Percentiles rank a stretch among this genome's conserved stretches.
Conservation (phyloP, 2,329 filamentous ascomycete species). For the Dactylonectria macrodidyma region DNA sequence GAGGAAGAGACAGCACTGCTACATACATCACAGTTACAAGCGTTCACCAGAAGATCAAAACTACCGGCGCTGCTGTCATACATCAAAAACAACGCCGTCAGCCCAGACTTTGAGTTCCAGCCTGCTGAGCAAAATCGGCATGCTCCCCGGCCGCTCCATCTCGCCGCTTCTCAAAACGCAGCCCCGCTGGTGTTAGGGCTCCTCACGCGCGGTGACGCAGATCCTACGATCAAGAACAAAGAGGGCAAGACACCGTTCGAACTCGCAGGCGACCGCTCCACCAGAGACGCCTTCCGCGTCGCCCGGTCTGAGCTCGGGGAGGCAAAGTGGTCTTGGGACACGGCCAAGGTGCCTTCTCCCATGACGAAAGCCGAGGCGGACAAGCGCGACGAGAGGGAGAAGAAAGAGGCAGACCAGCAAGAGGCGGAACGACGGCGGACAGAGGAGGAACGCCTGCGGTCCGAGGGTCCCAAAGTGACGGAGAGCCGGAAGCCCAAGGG, state of each 20-base stretch:
- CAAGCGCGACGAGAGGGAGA: conserved; percentile 78
- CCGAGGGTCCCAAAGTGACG: conserved; percentile 73
- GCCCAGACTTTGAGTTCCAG: conserved; percentile 81
- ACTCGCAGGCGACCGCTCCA: conserved; percentile 86
- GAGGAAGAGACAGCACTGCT: conserved; percentile 87
- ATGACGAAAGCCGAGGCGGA: conserved; percentile 82
- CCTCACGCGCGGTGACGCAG: conserved; percentile 79
- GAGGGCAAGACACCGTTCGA: conserved; percentile 92
- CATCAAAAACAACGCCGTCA: conserved; percentile 80
- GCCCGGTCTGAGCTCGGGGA: conserved; percentile 88
- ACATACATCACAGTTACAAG: conserved; percentile 91
- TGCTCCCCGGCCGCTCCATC: conserved; percentile 85
- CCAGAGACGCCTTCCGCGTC: conserved; percentile 92
- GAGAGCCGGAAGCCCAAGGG: conserved; percentile 65
- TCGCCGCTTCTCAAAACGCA: conserved; percentile 86
- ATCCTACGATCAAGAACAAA: conserved; percentile 78
- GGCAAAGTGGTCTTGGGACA: conserved; percentile 82
- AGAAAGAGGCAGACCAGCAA: conserved; percentile 75
- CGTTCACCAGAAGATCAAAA: conserved; percentile 90
- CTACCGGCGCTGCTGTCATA: conserved; percentile 90
- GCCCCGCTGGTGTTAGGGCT: conserved; percentile 84
- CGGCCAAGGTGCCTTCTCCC: conserved; percentile 78
- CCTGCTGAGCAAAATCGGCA: conserved; percentile 82
- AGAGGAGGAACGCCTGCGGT: conserved; percentile 81
- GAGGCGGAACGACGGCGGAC: conserved; percentile 79